Base-by-base conservation (phyloP, 305 asterid genomes). In the Solanum hybrid region DNA sequence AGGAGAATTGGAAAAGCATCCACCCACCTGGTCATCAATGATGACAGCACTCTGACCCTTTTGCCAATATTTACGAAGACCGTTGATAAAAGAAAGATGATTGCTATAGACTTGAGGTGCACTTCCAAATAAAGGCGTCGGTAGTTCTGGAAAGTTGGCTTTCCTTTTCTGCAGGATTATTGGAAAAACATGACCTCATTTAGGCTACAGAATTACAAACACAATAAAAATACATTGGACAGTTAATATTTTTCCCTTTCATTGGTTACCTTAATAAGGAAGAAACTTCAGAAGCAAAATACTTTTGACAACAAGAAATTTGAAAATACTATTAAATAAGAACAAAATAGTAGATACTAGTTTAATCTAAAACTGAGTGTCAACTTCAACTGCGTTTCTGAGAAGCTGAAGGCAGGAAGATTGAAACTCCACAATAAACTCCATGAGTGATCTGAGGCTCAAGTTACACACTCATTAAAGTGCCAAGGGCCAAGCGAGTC, bases 21-120 rank as follows among this genome's bases (percentile, higher is more conserved):
- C 37, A 82, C 76, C 57, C 57, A 91, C 93, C 92, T 91, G 89
- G 86, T 39, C 69, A 88, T 91, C 93, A 40, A 91, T 88, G 85
- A 90, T 88, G 39, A 91, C 89, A 89, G 82, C 93, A 89, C 87
- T 90, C 73, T 78, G 88, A 34, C 89, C 85, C 71, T 39, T 85
- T 40, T 88, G 87, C 90, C 91, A 90, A 51, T 76, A 35, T 77
- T 78, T 37, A 33, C 39, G 74, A 26, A 91, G 88, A 88, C 81
- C 78, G 89, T 88, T 88, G 71, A 91, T 90, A 78, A 77, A 40
- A 88, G 39, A 14, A 34, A 77, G 86, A 88, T 85, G 40, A 35
- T 40, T 37, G 37, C 5, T 13, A 78, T 77, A 28, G 12, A 77
- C 86, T 29, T 77, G 75, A 76, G 90, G 80, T 35, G 87, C 40